These are phyloP conservation scores for Tuctoria greenei DNA, from an alignment of 176 grass and related monocot species.

Conservation along the genomic window DNA sequence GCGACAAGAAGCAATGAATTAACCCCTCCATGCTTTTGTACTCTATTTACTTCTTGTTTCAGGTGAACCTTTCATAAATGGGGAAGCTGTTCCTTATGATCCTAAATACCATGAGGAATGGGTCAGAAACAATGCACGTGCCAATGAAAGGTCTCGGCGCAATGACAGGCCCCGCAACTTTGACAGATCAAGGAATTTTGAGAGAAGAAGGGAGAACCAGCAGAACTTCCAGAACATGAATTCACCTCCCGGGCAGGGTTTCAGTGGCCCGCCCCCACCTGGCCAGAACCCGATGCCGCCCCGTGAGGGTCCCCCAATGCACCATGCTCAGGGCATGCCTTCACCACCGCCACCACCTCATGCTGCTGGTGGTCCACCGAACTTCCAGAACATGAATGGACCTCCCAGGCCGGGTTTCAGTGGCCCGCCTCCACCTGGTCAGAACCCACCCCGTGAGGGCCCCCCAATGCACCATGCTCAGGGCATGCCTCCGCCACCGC, in stretches of 20 bases:
- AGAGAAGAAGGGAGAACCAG: conserved; percentile 78
- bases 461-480: conserved; percentile 40
- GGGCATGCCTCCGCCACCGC: conserved; percentile 33
- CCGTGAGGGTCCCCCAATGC: conserved; percentile 41
- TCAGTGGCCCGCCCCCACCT: conserved; percentile 32
- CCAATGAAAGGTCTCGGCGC: conserved; percentile 58
- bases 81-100: conserved; percentile 78
- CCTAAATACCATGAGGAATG: conserved; percentile 75
- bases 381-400: conserved; percentile 58
- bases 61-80: conserved; percentile 93
- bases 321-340: conserved; percentile 39
- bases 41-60: conserved; percentile 17
- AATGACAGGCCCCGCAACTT: conserved; percentile 86
- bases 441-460: conserved; percentile 34
- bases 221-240: conserved; percentile 74
- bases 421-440: conserved; percentile 24
- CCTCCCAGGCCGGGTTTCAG: conserved; percentile 49
- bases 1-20: background rate
- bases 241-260: conserved; percentile 45
- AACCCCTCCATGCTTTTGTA: conserved; percentile 1
- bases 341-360: conserved; percentile 21
- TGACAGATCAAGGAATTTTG: conserved; percentile 79
- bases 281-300: conserved; percentile 32
- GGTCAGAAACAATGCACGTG: conserved; percentile 60
- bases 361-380: conserved; percentile 21